Conservation (phyloP, 176 grass and related monocot genomes). For the Phragmites australis region DNA sequence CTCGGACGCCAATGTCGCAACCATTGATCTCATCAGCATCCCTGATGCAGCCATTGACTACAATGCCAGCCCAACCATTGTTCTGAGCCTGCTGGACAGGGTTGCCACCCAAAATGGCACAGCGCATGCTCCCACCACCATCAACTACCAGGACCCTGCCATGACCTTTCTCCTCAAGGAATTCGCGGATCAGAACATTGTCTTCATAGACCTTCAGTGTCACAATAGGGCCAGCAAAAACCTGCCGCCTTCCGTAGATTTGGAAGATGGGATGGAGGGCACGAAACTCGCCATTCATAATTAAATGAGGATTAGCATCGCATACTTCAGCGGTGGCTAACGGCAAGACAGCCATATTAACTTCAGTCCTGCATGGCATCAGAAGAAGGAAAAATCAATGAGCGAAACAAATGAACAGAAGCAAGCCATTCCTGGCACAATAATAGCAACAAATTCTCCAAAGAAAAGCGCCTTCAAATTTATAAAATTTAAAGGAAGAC, state of each 20-base stretch:
- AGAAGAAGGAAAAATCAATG: background rate
- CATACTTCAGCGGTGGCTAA: constrained; percentile 81
- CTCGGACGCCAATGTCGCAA: constrained; percentile 79
- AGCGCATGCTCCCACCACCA: constrained; percentile 74
- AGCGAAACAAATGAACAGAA: background rate
- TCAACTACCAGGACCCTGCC: constrained; percentile 75
- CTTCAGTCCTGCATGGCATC: background rate
- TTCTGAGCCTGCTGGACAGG: constrained; percentile 82
- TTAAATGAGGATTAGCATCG: constrained; percentile 65
- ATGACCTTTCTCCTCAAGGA: constrained; percentile 74
- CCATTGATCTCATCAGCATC: constrained; percentile 92
- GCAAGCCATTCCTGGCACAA: background rate
- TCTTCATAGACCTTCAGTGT: constrained; percentile 92
- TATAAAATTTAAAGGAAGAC: background rate
- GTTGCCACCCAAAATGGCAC: constrained; percentile 80
- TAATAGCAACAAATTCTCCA: background rate
- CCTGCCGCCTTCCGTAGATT: constrained; percentile 67
- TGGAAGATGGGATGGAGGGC: constrained; percentile 74
- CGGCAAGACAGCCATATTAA: constrained; percentile 58
- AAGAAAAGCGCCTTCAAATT: background rate
- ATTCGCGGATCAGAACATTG: constrained; percentile 77
- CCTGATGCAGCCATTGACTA: constrained; percentile 87
- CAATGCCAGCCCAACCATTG: constrained; percentile 79
- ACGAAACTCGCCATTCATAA: constrained; percentile 62
- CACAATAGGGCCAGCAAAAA: constrained; percentile 70